Evolutionary conservation across 2,329 filamentous ascomycete genomes (phyloP).

Genomic region (Trichoderma koningii): DNA sequence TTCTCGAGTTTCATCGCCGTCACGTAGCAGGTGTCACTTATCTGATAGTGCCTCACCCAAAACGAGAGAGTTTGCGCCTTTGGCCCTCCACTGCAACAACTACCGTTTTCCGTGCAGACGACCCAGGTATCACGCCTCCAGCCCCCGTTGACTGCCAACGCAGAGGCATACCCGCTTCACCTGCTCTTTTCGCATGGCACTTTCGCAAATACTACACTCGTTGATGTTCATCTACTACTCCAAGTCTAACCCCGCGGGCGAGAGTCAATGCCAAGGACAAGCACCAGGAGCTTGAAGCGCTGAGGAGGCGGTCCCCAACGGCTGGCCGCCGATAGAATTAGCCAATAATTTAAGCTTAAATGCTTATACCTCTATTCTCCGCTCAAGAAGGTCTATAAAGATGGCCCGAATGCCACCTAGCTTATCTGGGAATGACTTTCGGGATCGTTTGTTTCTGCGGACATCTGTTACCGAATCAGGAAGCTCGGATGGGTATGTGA

Average conservation of each 20-base stretch:
- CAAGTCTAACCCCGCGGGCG: not conserved
- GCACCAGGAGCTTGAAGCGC: not conserved
- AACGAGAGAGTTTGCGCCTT: not conserved
- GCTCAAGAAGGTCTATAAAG: not conserved
- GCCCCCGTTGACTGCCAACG: not conserved
- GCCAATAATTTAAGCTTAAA: conserved; percentile 24
- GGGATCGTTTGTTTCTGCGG: not conserved
- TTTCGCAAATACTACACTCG: conserved; percentile 8
- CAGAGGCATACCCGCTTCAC: not conserved
- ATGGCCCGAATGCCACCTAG: conserved; percentile 10
- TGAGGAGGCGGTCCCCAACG: not conserved
- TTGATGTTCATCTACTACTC: not conserved
- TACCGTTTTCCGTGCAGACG: not conserved
- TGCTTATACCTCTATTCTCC: conserved; percentile 2
- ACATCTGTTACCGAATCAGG: conserved; percentile 48
- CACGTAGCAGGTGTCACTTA: too few relatives aligned
- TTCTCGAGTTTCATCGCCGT: too few relatives aligned
- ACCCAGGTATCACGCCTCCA: not conserved
- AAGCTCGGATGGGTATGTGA: not conserved
- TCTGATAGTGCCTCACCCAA: not conserved
- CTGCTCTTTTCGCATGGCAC: conserved; percentile 19
- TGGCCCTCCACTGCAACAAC: not conserved
- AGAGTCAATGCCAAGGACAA: conserved; percentile 7
- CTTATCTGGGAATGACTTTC: not conserved
- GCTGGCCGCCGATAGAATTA: not conserved